A percentile compares a stretch with the other conserved stretches of the same genome.
Evolutionary conservation across 192 early-diverging fungal genomes (phyloP).

Genomic region (Coemansia reversa): DNA sequence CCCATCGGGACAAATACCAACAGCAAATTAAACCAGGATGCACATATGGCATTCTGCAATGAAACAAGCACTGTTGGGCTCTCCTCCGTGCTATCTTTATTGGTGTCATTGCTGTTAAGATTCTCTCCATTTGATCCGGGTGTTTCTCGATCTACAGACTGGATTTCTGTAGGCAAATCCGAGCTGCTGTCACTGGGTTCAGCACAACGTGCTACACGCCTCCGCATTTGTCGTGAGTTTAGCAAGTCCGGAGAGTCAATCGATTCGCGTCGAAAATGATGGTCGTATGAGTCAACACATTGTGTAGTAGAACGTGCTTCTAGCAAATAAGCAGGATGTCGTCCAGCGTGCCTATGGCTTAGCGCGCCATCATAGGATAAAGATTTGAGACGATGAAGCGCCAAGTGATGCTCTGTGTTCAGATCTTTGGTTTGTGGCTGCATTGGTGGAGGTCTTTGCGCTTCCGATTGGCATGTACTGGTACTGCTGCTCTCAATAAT

Average conservation of each 20-base stretch:
- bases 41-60: conserved; percentile 31
- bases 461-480: neutral
- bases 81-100: conserved; percentile 1
- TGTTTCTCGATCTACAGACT: conserved; percentile 4
- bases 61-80: conserved; percentile 18
- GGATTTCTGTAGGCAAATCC: neutral
- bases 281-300: conserved; percentile 1
- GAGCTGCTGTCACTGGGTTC: conserved; percentile 4
- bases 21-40: conserved; percentile 68
- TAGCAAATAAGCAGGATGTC: neutral
- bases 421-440: neutral
- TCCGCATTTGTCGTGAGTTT: conserved; percentile 46
- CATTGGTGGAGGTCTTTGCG: neutral
- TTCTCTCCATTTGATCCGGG: neutral
- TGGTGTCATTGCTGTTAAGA: neutral
- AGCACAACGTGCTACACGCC: conserved; percentile 33
- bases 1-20: conserved; percentile 81
- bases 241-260: conserved; percentile 38
- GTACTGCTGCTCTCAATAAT: neutral
- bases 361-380: conserved; percentile 40
- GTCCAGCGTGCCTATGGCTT: neutral
- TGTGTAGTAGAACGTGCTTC: conserved; percentile 16
- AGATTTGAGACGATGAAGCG: conserved; percentile 16
- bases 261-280: conserved; percentile 7
- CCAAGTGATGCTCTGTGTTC: neutral